Percentiles rank a stretch among this genome's conserved stretches.
phyloP scores from a whole-genome alignment of 1,284 basidiomycete species.

The Sanghuangporus baumii region DNA sequence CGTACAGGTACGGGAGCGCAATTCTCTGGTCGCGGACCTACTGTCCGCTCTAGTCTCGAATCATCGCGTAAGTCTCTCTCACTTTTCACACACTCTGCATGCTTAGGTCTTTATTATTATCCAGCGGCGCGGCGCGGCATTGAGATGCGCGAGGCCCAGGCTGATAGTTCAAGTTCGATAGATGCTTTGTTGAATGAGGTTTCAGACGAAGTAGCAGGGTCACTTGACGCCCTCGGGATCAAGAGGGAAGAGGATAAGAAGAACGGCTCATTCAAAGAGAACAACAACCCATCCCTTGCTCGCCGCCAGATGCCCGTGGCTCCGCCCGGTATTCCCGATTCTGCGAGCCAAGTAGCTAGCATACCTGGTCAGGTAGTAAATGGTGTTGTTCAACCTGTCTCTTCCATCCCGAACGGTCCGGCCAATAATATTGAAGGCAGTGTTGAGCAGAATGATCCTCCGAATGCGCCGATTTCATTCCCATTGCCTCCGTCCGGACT shows the following conservation, averaged over 20 bases:
- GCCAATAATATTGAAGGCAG: not conserved
- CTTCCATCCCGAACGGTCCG: not conserved
- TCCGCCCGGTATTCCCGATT: not conserved
- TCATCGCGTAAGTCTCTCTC: constrained; percentile 2
- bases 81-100: not conserved
- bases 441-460: not conserved
- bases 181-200: not conserved
- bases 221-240: not conserved
- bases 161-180: not conserved
- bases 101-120: not conserved
- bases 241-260: not conserved
- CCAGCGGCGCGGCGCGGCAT: constrained; percentile 1
- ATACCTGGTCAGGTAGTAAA: not conserved
- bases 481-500: not conserved
- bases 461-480: no score
- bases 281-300: not conserved
- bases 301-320: not conserved
- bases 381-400: not conserved
- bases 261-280: not conserved
- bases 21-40: not conserved
- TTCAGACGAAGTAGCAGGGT: not conserved
- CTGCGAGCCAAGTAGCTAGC: not conserved
- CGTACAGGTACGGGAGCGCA: not conserved
- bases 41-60: constrained; percentile 2
- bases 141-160: not conserved